Evolutionary conservation across 768 basidiomycete genomes (phyloP).

Genomic region (Amanita subjunquillea): DNA sequence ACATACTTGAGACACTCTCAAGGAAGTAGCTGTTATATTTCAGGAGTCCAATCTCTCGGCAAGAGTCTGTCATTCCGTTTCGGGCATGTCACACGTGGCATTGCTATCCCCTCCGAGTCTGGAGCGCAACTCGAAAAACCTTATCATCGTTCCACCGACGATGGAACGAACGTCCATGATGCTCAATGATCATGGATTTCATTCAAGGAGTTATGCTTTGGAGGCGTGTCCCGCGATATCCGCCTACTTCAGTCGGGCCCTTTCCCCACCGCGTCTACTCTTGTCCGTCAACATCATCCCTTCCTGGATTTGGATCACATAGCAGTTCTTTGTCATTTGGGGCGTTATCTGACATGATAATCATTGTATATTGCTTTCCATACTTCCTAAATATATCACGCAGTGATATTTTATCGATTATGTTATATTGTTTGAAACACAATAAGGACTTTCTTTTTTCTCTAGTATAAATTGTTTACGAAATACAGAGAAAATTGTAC

Average conservation of each 20-base stretch:
- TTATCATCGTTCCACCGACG: not conserved
- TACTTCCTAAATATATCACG: not conserved
- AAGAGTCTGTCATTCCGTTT: not conserved
- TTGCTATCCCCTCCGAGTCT: not conserved
- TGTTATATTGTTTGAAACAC: not conserved
- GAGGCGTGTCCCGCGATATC: not conserved
- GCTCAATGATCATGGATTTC: not conserved
- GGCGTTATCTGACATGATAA: not conserved
- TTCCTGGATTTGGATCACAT: not conserved
- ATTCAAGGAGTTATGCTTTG: not conserved
- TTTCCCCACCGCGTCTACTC: not conserved
- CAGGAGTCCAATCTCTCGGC: not conserved
- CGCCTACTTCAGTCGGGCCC: not conserved
- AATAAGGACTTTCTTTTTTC: not conserved
- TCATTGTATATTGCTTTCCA: not conserved
- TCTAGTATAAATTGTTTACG: not conserved
- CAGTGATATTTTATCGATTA: not conserved
- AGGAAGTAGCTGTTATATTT: not conserved
- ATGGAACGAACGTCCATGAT: not conserved
- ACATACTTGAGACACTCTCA: constrained; percentile 29
- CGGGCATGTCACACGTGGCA: not conserved
- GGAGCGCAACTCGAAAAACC: not conserved
- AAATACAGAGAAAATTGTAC: constrained; percentile 4
- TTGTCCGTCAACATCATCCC: not conserved
- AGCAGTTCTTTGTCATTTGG: not conserved